Conservation (phyloP, 169 alveolate species). For the Cryptosporidium bovis region DNA sequence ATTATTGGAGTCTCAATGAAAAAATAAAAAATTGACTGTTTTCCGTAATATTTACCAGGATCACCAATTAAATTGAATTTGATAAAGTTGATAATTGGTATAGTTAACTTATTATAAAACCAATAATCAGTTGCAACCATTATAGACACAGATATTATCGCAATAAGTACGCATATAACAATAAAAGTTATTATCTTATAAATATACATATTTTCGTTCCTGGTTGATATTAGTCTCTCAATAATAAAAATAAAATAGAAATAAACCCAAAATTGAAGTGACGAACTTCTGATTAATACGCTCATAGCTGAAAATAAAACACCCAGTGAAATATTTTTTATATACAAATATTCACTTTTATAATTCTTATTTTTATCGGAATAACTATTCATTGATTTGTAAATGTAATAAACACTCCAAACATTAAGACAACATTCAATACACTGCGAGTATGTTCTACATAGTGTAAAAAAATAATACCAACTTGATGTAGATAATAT, state of each 20-base stretch:
- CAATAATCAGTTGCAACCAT: conserved; percentile 26
- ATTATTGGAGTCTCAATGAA: conserved; percentile 19
- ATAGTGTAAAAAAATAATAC: conserved; percentile 75
- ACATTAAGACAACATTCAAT: conserved; percentile 75
- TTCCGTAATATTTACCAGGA: conserved; percentile 20
- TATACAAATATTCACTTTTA: neutral
- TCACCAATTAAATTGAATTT: conserved; percentile 31
- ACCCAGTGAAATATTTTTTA: conserved; percentile 28
- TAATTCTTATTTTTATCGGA: too few relatives aligned
- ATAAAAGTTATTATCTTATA: neutral
- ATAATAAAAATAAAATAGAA: conserved; percentile 69
- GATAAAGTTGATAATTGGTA: conserved; percentile 37
- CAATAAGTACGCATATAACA: neutral
- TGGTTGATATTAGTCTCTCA: neutral
- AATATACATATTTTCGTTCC: neutral
- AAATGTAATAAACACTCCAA: conserved; percentile 75
- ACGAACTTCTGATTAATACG: conserved; percentile 76
- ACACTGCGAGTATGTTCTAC: conserved; percentile 76
- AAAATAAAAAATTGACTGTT: conserved; percentile 10
- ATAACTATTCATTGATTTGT: conserved; percentile 24
- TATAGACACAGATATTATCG: neutral
- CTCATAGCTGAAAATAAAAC: conserved; percentile 74
- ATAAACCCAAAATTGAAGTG: conserved; percentile 75
- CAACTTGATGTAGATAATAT: conserved; percentile 67
- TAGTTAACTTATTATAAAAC: conserved; percentile 21